These are phyloP conservation scores for Nasturtium officinale DNA, from an alignment of 345 rosid species.

Conservation along the genomic window DNA sequence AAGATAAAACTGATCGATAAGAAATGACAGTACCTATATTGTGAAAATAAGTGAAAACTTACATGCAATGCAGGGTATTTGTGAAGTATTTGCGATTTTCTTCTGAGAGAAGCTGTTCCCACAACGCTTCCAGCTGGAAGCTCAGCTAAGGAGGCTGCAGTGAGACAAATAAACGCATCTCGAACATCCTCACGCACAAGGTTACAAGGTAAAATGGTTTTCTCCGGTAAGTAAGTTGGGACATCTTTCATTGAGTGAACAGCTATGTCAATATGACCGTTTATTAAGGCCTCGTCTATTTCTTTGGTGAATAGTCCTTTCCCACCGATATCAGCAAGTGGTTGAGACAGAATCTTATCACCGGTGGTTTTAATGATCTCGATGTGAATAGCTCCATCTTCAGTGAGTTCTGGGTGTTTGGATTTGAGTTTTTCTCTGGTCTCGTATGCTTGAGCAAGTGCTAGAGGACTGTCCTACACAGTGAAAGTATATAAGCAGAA, in stretches of 20 bases:
- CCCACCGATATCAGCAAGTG: slow-evolving; percentile 98
- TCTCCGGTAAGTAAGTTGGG: slow-evolving; percentile 89
- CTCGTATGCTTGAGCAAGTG: slow-evolving; percentile 98
- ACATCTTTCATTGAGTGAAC: slow-evolving; percentile 99
- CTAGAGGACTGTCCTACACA: slow-evolving; percentile 80
- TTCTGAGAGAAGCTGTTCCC: slow-evolving; percentile 96
- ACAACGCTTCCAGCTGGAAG: slow-evolving; percentile 86
- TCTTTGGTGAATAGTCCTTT: slow-evolving; percentile 97
- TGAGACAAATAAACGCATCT: slow-evolving; percentile 82
- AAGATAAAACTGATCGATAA: slow-evolving; percentile 4
- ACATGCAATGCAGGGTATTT: slow-evolving; percentile 79
- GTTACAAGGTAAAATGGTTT: slow-evolving; percentile 84
- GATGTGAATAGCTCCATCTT: slow-evolving; percentile 88
- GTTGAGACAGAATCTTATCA: slow-evolving; percentile 85
- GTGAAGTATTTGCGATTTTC: slow-evolving; percentile 93
- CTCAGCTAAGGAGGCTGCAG: slow-evolving; percentile 66
- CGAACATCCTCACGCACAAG: slow-evolving; percentile 93
- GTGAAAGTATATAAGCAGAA: slow-evolving; percentile 41
- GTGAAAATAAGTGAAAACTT: slow-evolving; percentile 37
- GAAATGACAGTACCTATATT: background rate
- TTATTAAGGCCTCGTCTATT: slow-evolving; percentile 87
- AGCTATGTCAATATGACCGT: slow-evolving; percentile 90
- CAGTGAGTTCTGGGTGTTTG: slow-evolving; percentile 68
- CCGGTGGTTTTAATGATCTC: slow-evolving; percentile 96
- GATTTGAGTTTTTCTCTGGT: slow-evolving; percentile 80